These are phyloP conservation scores for Baorangia bicolor DNA, from an alignment of 768 basidiomycete genomes.

Conservation along the genomic window DNA sequence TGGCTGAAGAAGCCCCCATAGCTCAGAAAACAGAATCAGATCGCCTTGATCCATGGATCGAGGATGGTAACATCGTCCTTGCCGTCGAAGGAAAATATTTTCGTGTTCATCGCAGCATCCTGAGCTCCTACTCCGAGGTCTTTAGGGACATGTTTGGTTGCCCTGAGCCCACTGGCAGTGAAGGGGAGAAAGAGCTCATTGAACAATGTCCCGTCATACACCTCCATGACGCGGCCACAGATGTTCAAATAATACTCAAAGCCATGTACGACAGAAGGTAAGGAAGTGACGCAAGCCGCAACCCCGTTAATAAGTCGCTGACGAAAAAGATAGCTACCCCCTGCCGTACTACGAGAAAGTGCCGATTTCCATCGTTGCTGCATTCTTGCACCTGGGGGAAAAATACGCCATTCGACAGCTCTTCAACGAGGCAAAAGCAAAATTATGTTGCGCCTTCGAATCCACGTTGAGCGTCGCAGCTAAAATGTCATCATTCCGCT, in stretches of 20 bases:
- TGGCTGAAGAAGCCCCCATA: not conserved
- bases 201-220: slow-evolving; percentile 20
- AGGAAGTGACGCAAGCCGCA: not conserved
- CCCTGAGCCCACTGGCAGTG: not conserved
- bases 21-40: not conserved
- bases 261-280: slow-evolving; percentile 20
- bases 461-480: not conserved
- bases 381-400: slow-evolving; percentile 22
- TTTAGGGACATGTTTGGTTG: slow-evolving; percentile 7
- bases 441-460: slow-evolving; percentile 4
- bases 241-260: slow-evolving; percentile 15
- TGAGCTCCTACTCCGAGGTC: slow-evolving; percentile 1
- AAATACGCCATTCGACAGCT: slow-evolving; percentile 21
- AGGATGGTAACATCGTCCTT: slow-evolving; percentile 7
- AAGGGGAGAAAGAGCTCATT: not conserved
- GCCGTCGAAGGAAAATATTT: slow-evolving; percentile 1
- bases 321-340: slow-evolving; percentile 12
- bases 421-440: slow-evolving; percentile 7
- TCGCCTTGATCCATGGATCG: slow-evolving; percentile 5
- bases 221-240: slow-evolving; percentile 14
- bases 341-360: not conserved
- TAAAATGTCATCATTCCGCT: not conserved
- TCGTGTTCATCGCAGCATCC: slow-evolving; percentile 4
- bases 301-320: not conserved
- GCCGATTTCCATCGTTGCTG: slow-evolving; percentile 1